Percentiles rank a stretch among this genome's conserved stretches.
These are phyloP conservation scores for Hyphodiscus hymeniophilus DNA, from an alignment of 495 filamentous ascomycete genomes.

Conservation along the genomic window DNA sequence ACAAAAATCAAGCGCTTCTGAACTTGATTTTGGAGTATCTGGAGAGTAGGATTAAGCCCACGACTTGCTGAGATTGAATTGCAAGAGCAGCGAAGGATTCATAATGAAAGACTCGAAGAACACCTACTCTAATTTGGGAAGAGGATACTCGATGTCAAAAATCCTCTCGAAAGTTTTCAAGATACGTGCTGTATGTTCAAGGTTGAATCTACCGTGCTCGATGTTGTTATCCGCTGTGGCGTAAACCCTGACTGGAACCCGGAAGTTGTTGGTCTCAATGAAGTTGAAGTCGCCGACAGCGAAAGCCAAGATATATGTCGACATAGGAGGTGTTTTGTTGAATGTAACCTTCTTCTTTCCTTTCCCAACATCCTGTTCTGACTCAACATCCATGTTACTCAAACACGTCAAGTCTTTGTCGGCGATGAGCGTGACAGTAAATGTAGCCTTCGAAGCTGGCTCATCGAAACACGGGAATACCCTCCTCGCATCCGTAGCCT, in stretches of 20 bases:
- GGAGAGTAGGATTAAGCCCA: no score
- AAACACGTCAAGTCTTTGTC: constrained; percentile 67
- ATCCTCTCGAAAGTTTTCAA: constrained; percentile 89
- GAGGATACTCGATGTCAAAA: constrained; percentile 62
- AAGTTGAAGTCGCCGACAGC: constrained; percentile 69
- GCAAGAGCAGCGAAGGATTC: no score
- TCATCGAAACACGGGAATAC: constrained; percentile 70
- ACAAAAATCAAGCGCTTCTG: no score
- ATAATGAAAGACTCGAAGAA: no score
- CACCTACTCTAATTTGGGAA: constrained; percentile 91
- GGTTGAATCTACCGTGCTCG: constrained; percentile 76
- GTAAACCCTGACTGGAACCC: constrained; percentile 74
- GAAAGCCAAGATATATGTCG: constrained; percentile 70
- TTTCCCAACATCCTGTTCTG: constrained; percentile 49
- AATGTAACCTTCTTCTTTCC: constrained; percentile 54
- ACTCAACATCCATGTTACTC: constrained; percentile 73
- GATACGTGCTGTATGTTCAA: constrained; percentile 77
- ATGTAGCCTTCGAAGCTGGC: constrained; percentile 64
- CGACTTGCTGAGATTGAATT: no score
- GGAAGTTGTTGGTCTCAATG: constrained; percentile 66
- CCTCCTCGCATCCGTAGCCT: neutral
- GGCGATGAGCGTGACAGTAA: constrained; percentile 65
- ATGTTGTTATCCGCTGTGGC: constrained; percentile 76
- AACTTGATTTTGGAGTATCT: no score
- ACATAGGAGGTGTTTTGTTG: constrained; percentile 68